phyloP scores from a whole-genome alignment of 2,329 filamentous ascomycete genomes.

The Verticillium longisporum region DNA sequence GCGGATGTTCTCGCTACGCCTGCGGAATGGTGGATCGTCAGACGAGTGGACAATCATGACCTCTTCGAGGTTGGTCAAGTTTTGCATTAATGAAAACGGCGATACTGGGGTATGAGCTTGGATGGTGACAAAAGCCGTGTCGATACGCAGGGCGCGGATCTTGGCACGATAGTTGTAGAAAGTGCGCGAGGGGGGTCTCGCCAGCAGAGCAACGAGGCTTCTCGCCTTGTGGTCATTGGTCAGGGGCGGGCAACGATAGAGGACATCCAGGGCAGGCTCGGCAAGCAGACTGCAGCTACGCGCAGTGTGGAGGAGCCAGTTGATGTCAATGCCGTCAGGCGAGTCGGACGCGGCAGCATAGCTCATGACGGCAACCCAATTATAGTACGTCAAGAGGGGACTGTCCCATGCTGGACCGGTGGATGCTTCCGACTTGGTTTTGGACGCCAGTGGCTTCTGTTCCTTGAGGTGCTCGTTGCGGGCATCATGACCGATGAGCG shows the following conservation, averaged over 20 bases:
- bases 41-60: slow-evolving; percentile 66
- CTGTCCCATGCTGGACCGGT: neutral
- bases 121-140: slow-evolving; percentile 57
- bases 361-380: slow-evolving; percentile 64
- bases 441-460: too few species aligned
- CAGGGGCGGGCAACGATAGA: slow-evolving; percentile 66
- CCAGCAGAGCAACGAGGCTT: slow-evolving; percentile 45
- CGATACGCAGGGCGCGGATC: slow-evolving; percentile 62
- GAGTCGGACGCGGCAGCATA: slow-evolving; percentile 49
- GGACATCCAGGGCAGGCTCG: slow-evolving; percentile 65
- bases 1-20: slow-evolving; percentile 46
- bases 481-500: neutral
- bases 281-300: slow-evolving; percentile 57
- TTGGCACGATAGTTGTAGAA: slow-evolving; percentile 63
- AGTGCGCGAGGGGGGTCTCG: slow-evolving; percentile 40
- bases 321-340: slow-evolving; percentile 35
- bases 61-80: slow-evolving; percentile 59
- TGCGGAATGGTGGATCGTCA: slow-evolving; percentile 61
- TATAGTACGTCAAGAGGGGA: slow-evolving; percentile 51
- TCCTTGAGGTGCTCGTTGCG: too few species aligned
- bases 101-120: slow-evolving; percentile 37
- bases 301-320: slow-evolving; percentile 61
- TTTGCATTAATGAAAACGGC: slow-evolving; percentile 47
- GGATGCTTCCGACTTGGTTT: too few species aligned
- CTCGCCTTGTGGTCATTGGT: slow-evolving; percentile 36